These are phyloP conservation scores for Neofusicoccum umdonicola DNA, from an alignment of 2,329 filamentous ascomycete species.

Conservation along the genomic window DNA sequence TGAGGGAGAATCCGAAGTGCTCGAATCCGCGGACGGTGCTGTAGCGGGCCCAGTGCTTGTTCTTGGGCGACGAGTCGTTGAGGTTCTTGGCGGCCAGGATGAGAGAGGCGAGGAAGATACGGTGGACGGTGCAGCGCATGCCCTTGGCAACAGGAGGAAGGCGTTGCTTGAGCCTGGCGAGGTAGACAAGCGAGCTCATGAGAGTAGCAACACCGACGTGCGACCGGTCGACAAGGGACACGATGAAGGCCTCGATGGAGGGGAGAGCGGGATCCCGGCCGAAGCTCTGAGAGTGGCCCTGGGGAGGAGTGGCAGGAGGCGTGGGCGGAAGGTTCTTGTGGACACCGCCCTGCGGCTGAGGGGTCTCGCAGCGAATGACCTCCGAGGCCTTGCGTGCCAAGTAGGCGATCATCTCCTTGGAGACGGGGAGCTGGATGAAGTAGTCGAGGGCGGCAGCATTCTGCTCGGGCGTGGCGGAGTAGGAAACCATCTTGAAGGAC, in stretches of 20 bases:
- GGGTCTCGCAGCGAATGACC: constrained; percentile 73
- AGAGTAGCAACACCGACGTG: constrained; percentile 96
- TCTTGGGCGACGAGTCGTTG: constrained; percentile 98
- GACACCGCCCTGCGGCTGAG: constrained; percentile 32
- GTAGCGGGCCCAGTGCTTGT: constrained; percentile 99
- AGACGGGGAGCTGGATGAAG: constrained; percentile 76
- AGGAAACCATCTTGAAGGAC: constrained; percentile 41
- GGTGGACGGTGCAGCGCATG: constrained; percentile 92
- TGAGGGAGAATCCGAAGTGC: constrained; percentile 86
- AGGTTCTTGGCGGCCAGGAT: constrained; percentile 93
- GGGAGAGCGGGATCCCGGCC: constrained; percentile 60
- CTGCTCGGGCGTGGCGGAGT: constrained; percentile 44
- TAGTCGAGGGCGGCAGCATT: constrained; percentile 75
- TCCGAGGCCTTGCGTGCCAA: constrained; percentile 70
- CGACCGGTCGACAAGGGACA: constrained; percentile 82
- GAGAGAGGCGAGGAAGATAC: constrained; percentile 89
- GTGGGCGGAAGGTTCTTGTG: constrained; percentile 56
- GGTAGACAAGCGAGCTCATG: constrained; percentile 95
- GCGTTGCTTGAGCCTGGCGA: constrained; percentile 76
- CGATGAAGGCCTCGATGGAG: constrained; percentile 86
- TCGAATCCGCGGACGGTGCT: constrained; percentile 71
- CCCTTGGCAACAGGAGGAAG: constrained; percentile 94
- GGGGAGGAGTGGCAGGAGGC: constrained; percentile 59
- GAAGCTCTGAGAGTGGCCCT: constrained; percentile 48
- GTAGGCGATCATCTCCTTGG: constrained; percentile 72